A percentile compares a stretch with the other conserved stretches of the same genome.
Evolutionary conservation across 352 stramenopile species (phyloP).

Genomic region (Phytophthora cryptogea): DNA sequence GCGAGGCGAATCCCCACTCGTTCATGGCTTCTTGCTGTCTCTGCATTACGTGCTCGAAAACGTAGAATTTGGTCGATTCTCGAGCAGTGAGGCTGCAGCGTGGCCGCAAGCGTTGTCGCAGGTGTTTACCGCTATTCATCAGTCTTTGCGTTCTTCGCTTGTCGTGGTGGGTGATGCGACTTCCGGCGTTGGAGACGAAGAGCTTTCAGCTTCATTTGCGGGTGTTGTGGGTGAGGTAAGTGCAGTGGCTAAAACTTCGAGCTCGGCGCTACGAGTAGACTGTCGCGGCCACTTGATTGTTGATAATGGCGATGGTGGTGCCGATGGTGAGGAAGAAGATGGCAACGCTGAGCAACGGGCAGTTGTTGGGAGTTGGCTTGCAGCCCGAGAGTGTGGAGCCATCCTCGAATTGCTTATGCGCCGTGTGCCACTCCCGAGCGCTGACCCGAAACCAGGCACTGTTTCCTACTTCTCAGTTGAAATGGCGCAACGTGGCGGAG

Average conservation of each 20-base stretch:
- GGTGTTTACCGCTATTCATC: conserved; percentile 59
- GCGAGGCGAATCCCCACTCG: conserved; percentile 64
- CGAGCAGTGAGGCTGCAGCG: conserved; percentile 25
- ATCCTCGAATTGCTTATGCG: conserved; percentile 83
- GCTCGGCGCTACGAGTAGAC: conserved; percentile 72
- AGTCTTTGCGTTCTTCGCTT: conserved; percentile 67
- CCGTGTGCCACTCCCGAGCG: conserved; percentile 49
- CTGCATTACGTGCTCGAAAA: conserved; percentile 79
- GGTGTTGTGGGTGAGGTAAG: conserved; percentile 74
- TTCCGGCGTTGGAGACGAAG: conserved; percentile 62
- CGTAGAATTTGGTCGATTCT: conserved; percentile 46
- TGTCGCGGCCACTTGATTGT: conserved; percentile 81
- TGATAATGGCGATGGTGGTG: conserved; percentile 37
- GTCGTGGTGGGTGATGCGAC: conserved; percentile 78
- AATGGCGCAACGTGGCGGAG: conserved; percentile 60
- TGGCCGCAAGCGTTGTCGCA: conserved; percentile 54
- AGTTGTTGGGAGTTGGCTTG: conserved; percentile 87
- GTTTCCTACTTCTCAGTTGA: conserved; percentile 53
- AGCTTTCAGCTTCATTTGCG: conserved; percentile 64
- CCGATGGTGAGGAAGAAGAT: conserved; percentile 46
- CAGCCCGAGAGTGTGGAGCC: conserved; percentile 78
- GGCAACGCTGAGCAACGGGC: conserved; percentile 71
- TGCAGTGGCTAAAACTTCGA: conserved; percentile 48
- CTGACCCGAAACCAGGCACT: conserved; percentile 13
- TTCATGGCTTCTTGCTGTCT: conserved; percentile 79